A percentile compares a stretch with the other conserved stretches of the same genome.
phyloP scores from a whole-genome alignment of 139 green algal species.

The Asterochloris sp. region DNA sequence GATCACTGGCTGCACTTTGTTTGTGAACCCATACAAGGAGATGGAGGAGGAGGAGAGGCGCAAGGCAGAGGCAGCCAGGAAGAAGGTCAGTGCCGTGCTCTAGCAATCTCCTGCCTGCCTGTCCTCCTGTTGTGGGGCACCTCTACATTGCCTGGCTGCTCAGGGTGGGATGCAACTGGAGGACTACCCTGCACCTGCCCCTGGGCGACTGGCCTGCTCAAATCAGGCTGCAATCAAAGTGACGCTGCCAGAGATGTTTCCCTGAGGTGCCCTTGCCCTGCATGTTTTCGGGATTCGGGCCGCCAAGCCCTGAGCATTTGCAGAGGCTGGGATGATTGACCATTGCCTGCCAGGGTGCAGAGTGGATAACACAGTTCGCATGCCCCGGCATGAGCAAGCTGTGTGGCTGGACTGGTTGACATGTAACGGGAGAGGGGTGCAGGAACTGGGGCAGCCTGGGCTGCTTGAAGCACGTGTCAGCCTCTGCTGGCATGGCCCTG shows the following conservation, averaged over 20 bases:
- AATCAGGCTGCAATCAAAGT: background rate
- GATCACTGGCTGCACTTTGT: slow-evolving; percentile 79
- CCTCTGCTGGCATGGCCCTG: background rate
- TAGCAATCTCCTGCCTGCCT: background rate
- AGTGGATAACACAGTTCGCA: background rate
- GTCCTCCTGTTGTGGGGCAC: too few relatives aligned
- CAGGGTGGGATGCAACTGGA: background rate
- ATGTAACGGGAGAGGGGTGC: background rate
- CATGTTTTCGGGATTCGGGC: too few relatives aligned
- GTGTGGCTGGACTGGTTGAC: background rate
- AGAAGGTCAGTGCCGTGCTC: slow-evolving; percentile 17
- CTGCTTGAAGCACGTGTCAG: background rate
- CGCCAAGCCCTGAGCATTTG: background rate
- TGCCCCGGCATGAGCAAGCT: background rate
- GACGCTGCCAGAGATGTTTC: background rate
- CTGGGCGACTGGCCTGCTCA: background rate
- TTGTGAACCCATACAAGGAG: slow-evolving; percentile 92
- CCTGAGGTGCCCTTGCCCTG: background rate
- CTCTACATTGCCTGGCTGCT: background rate
- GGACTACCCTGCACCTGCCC: background rate
- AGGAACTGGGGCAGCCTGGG: background rate
- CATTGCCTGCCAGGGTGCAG: background rate
- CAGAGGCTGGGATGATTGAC: background rate
- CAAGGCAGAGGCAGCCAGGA: slow-evolving; percentile 37
- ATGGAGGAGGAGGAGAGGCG: slow-evolving; percentile 67